Evolutionary conservation across 805 yeast species (phyloP), one percentile per base, ranked within the genome.

Genomic region (Maudiozyma serrabonitensis): DNA sequence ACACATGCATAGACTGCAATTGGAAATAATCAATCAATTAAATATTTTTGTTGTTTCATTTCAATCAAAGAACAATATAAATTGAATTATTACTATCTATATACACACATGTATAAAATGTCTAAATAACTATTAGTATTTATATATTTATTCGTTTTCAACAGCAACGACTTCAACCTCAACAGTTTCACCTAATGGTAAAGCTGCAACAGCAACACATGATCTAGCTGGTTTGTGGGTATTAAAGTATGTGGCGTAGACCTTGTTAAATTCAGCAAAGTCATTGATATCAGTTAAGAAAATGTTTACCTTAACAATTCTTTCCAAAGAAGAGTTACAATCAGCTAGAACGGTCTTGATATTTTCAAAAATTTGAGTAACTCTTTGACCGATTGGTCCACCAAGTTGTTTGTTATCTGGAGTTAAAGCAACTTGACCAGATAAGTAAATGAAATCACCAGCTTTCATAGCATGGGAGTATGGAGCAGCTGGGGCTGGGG

Each of bases 401-500:
- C 80, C 81, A 58, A 89, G 80, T 56, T 84, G 83, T 70, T 82
- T 81, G 66, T 85, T 86, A 7, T 84, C 87, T 40, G 90, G 76
- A 38, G 91, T 88, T 75, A 80, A 79, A 48, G 98, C 97, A 53
- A 93, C 83, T 73, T 93, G 99, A 49, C 99, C 99, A 48, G 96
- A 87, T 51, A 93, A 88, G 68, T 84, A 93, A 66, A 93, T 70
- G 67, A 88, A 81, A 53, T 95, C 79, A 68, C 87, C 87, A 60
- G 82, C 95, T 72, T 86, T 89, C 68, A 90, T 79, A 45, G 98
- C 99, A 70, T 93, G 99, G 28, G 96, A 87, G 70, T 91, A 91
- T 13, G 96, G 81, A 38, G 96, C 98, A 40, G 96, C 96, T 53
- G 98, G 96, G 51, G 95, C 89, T 57, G 99, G 98, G 37, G 98